Percentiles rank a stretch among this genome's conserved stretches.
Conservation (phyloP, 139 green algal genomes). For the Picochlorum costavermella region DNA sequence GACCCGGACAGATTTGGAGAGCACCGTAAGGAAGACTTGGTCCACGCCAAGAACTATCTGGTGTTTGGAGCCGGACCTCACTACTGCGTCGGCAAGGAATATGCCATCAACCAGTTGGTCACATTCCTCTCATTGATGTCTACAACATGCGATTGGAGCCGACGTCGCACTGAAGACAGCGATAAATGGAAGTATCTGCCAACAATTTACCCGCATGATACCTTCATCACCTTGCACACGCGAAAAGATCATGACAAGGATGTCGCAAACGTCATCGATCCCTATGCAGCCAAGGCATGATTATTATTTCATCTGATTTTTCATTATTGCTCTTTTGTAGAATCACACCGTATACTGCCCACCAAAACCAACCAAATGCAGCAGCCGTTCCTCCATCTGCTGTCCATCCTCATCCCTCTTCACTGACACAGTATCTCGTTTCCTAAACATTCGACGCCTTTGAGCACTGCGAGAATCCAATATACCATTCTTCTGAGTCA, state of each 20-base stretch:
- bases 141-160: conserved; percentile 49
- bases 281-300: not conserved
- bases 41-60: conserved; percentile 61
- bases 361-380: too few relatives aligned
- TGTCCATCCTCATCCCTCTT: too few relatives aligned
- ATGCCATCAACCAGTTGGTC: conserved; percentile 76
- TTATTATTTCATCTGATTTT: too few relatives aligned
- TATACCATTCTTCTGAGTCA: not conserved
- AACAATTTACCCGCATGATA: conserved; percentile 74
- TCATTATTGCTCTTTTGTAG: too few relatives aligned
- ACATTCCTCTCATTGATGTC: conserved; percentile 61
- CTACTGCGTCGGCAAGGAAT: conserved; percentile 79
- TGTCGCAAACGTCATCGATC: not conserved
- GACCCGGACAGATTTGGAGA: conserved; percentile 74
- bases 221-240: conserved; percentile 43
- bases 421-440: too few relatives aligned
- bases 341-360: too few relatives aligned
- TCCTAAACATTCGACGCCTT: too few relatives aligned
- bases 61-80: conserved; percentile 79
- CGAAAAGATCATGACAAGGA: conserved; percentile 8
- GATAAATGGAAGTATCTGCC: conserved; percentile 64
- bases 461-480: too few relatives aligned
- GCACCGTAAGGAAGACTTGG: conserved; percentile 70
- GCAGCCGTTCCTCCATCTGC: too few relatives aligned
- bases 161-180: conserved; percentile 34